phyloP scores from a whole-genome alignment of 2,329 filamentous ascomycete genomes.

The Penicillium brevicompactum region DNA sequence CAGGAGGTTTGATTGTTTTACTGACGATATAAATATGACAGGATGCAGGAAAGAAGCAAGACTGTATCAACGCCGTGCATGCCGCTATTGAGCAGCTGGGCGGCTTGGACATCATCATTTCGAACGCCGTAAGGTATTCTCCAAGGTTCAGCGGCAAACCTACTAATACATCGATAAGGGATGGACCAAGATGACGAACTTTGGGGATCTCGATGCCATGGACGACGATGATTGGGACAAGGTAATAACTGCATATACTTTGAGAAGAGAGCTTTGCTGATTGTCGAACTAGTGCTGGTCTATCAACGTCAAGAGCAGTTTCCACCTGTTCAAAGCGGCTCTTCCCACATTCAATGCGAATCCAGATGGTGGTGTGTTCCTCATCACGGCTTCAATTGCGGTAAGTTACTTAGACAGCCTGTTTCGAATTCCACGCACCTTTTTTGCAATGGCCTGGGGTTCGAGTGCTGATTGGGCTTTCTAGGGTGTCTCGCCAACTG shows the following conservation, averaged over 20 bases:
- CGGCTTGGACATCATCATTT: conserved; percentile 74
- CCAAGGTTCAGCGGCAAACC: background rate
- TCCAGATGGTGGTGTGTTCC: conserved; percentile 63
- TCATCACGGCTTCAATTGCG: conserved; percentile 65
- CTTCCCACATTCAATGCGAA: conserved; percentile 62
- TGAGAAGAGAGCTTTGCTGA: background rate
- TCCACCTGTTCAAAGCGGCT: conserved; percentile 59
- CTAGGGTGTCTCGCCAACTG: conserved; percentile 53
- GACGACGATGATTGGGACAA: conserved; percentile 66
- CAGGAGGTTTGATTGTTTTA: background rate
- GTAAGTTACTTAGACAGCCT: conserved; percentile 36
- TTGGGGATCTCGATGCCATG: conserved; percentile 60
- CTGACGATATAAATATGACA: conserved; percentile 27
- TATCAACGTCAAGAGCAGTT: conserved; percentile 61
- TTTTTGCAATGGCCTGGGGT: background rate
- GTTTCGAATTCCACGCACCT: conserved; percentile 18
- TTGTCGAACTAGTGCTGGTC: conserved; percentile 55
- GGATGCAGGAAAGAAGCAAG: conserved; percentile 63
- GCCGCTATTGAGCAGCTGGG: conserved; percentile 64
- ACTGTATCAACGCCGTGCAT: conserved; percentile 62
- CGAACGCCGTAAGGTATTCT: conserved; percentile 61
- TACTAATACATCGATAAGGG: conserved; percentile 44
- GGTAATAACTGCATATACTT: conserved; percentile 34
- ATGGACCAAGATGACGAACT: conserved; percentile 63
- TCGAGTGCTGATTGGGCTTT: background rate